Evolutionary conservation across 106 monocot genomes (phyloP).

Genomic region (Xerophyta viscosa): DNA sequence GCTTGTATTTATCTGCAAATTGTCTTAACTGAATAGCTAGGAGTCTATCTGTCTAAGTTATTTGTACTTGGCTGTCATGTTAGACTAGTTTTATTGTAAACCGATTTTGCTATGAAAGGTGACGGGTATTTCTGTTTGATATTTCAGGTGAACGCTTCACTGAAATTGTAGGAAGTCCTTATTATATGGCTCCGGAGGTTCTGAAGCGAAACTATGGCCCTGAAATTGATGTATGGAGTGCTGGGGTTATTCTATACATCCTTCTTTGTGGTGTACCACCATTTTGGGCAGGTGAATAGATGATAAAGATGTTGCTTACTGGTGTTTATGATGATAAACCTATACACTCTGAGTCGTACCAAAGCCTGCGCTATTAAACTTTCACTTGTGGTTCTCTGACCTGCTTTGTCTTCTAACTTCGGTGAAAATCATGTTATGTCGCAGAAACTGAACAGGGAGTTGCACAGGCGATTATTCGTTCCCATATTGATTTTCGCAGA

Average conservation of each 20-base stretch:
- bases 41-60: too few relatives aligned
- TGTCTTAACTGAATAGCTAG: too few relatives aligned
- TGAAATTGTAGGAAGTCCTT: conserved; percentile 76
- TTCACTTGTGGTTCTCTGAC: too few relatives aligned
- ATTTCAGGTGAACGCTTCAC: conserved; percentile 46
- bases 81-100: too few relatives aligned
- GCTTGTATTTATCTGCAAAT: too few relatives aligned
- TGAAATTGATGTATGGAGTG: conserved; percentile 77
- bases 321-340: too few relatives aligned
- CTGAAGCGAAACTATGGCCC: conserved; percentile 65
- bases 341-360: too few relatives aligned
- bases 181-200: conserved; percentile 87
- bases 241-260: conserved; percentile 69
- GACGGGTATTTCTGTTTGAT: too few relatives aligned
- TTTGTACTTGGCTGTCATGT: too few relatives aligned
- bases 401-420: too few relatives aligned
- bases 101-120: too few relatives aligned
- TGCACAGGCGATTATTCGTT: conserved; percentile 59
- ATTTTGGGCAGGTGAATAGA: conserved; percentile 65
- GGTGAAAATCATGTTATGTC: conserved; percentile 5
- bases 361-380: too few relatives aligned
- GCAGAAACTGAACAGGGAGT: conserved; percentile 73
- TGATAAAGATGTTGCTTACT: background rate
- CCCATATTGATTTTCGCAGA: conserved; percentile 56
- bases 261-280: conserved; percentile 72